These are phyloP conservation scores for Vishniacozyma victoriae DNA, from an alignment of 768 basidiomycete species.

Conservation along the genomic window DNA sequence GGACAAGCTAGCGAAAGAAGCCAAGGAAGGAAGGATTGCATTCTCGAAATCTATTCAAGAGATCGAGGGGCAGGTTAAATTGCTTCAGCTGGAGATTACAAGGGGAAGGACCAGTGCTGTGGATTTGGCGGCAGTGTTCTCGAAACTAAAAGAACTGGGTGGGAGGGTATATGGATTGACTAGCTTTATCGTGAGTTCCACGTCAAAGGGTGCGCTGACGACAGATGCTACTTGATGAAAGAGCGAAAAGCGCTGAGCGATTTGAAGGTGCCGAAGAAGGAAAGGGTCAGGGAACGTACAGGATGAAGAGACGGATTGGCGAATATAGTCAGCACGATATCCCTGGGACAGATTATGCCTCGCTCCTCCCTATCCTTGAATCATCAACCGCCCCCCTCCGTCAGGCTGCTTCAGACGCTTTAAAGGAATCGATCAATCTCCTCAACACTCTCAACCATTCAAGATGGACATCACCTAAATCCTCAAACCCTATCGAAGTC, in stretches of 20 bases:
- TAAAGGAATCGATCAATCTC: constrained; percentile 39
- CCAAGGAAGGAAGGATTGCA: constrained; percentile 15
- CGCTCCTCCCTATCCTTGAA: constrained; percentile 42
- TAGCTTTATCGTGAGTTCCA: constrained; percentile 41
- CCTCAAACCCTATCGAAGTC: constrained; percentile 7
- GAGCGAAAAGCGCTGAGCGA: neutral
- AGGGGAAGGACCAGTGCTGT: constrained; percentile 37
- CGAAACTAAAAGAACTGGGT: constrained; percentile 31
- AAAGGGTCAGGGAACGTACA: too few species aligned
- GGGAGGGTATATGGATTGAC: constrained; percentile 27
- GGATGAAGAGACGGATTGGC: neutral
- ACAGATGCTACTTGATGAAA: neutral
- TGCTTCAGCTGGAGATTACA: constrained; percentile 44
- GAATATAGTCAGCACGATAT: neutral
- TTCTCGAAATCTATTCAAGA: constrained; percentile 27
- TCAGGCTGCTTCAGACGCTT: constrained; percentile 11
- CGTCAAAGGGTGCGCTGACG: neutral
- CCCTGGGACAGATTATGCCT: constrained; percentile 14
- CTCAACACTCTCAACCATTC: constrained; percentile 38
- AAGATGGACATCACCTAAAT: constrained; percentile 26
- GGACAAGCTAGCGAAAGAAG: constrained; percentile 24
- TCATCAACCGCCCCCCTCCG: constrained; percentile 33
- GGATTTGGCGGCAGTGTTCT: constrained; percentile 35
- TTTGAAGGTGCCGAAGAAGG: neutral
- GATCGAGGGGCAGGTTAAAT: constrained; percentile 25